Base-by-base conservation (phyloP, 441 rosid genomes). In the Cnidoscolus chayamansa region DNA sequence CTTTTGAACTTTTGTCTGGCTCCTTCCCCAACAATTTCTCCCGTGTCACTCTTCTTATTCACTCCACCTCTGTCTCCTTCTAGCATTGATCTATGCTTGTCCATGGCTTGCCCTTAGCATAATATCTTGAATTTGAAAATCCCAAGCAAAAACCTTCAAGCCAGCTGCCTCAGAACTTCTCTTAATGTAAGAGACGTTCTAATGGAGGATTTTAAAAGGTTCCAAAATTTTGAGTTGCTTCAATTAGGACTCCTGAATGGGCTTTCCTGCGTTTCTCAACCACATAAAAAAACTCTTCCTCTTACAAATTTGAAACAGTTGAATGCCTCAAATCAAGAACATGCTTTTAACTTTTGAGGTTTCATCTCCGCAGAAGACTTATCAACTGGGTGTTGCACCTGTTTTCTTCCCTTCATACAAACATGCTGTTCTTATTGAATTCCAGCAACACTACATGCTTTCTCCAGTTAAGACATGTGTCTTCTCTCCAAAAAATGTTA, bases 161-260 rank as follows among this genome's bases (percentile, higher is more conserved):
- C 77, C 20, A 78, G 81, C 58, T 78, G 78, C n/a, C 70, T 81
- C 73, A 83, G 83, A 79, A 76, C 80, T 13, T 66, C 85, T 16
- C 55, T 78, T 17, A 75, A 50, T 77, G 89, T 79, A 10, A 78
- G 85, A 72, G 80, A 78, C 58, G 56, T 81, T 59, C 80, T 77
- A 32, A 35, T 75, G 11, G 79, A 83, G 65, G 75, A 78, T 19
- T 60, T 77, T 40, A 25, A 60, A 51, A 65, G 63, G 53, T 15
- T 75, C 49, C 62, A 55, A 56, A 74, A 80, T 55, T 72, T 77
- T 78, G 79, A 68, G 25, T 25, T 75, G 31, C 78, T 74, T 66
- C 81, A 80, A 51, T 81, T 37, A 48, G 74, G 71, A 30, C 71
- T 75, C 59, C 53, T 72, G 65, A 82, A 74, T 62, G 82, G 74